Conservation (phyloP, 176 grass and related monocot genomes). For the Carex pumila region DNA sequence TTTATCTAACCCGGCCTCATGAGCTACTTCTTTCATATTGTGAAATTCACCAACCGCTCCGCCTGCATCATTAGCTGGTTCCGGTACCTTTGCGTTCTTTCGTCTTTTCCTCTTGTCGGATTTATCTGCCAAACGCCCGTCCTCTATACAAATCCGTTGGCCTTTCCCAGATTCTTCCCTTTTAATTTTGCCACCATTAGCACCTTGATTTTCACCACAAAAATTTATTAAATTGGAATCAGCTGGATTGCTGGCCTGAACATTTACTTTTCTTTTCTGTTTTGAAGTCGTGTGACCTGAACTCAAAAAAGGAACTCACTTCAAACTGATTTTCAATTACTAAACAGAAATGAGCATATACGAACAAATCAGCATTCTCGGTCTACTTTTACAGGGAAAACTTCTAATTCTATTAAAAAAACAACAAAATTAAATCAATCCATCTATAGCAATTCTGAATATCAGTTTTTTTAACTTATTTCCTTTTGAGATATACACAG, state of each 20-base stretch:
- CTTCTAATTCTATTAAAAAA: background rate
- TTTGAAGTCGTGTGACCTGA: slow-evolving; percentile 3
- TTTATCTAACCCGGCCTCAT: background rate
- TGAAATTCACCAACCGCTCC: slow-evolving; percentile 14
- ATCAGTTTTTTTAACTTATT: background rate
- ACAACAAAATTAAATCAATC: background rate
- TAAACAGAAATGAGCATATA: background rate
- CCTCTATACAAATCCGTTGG: background rate
- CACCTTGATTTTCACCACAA: background rate
- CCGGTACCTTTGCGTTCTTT: slow-evolving; percentile 16
- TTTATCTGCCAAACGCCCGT: background rate
- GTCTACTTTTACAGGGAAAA: background rate
- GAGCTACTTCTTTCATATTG: background rate
- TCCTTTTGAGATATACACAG: background rate
- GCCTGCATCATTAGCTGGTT: slow-evolving; percentile 3
- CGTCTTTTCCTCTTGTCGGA: slow-evolving; percentile 13
- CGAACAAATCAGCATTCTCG: background rate
- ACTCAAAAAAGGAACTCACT: background rate
- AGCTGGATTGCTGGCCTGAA: background rate
- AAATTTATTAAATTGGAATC: background rate
- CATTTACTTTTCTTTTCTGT: slow-evolving; percentile 8
- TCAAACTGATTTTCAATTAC: background rate
- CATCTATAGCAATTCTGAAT: background rate
- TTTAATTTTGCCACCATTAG: slow-evolving; percentile 19
- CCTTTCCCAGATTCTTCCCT: background rate